Evolutionary conservation across 2,329 filamentous ascomycete species (phyloP).

Genomic region (Penicillium decumbens): DNA sequence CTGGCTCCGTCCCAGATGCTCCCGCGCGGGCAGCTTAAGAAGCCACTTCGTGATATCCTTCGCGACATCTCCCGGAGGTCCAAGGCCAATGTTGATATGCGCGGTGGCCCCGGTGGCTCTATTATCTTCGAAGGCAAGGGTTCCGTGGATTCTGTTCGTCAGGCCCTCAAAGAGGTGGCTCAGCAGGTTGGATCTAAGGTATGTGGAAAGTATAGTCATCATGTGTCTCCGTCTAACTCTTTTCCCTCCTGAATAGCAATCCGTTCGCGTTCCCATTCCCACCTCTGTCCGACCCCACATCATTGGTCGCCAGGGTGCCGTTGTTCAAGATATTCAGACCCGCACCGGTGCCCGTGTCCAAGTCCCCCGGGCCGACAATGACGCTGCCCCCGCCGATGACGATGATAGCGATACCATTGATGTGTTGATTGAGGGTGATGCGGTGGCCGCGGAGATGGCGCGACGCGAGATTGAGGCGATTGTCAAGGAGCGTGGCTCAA

Average conservation of each 20-base stretch:
- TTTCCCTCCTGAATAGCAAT: slow-evolving; percentile 47
- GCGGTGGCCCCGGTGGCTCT: slow-evolving; percentile 64
- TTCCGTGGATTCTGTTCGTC: slow-evolving; percentile 74
- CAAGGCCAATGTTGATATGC: slow-evolving; percentile 77
- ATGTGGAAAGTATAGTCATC: slow-evolving; percentile 26
- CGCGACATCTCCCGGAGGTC: slow-evolving; percentile 91
- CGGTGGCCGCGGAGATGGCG: slow-evolving; percentile 78
- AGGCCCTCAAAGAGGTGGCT: slow-evolving; percentile 84
- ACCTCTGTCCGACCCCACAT: slow-evolving; percentile 79
- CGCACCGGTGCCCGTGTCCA: slow-evolving; percentile 86
- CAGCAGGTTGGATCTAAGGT: slow-evolving; percentile 84
- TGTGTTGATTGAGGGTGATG: slow-evolving; percentile 85
- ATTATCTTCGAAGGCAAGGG: slow-evolving; percentile 82
- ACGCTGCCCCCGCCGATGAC: slow-evolving; percentile 63
- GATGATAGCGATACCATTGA: slow-evolving; percentile 74
- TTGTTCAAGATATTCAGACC: slow-evolving; percentile 84
- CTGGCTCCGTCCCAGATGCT: slow-evolving; percentile 73
- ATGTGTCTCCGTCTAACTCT: slow-evolving; percentile 1
- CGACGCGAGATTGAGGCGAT: slow-evolving; percentile 80
- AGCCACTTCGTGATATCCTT: slow-evolving; percentile 76
- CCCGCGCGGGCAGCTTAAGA: slow-evolving; percentile 72
- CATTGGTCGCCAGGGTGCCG: slow-evolving; percentile 86
- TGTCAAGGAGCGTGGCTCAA: slow-evolving; percentile 77
- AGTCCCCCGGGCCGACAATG: slow-evolving; percentile 74
- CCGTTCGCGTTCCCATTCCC: slow-evolving; percentile 73